Evolutionary conservation across 139 green algal species (phyloP).

Genomic region (Chlorella sp.): DNA sequence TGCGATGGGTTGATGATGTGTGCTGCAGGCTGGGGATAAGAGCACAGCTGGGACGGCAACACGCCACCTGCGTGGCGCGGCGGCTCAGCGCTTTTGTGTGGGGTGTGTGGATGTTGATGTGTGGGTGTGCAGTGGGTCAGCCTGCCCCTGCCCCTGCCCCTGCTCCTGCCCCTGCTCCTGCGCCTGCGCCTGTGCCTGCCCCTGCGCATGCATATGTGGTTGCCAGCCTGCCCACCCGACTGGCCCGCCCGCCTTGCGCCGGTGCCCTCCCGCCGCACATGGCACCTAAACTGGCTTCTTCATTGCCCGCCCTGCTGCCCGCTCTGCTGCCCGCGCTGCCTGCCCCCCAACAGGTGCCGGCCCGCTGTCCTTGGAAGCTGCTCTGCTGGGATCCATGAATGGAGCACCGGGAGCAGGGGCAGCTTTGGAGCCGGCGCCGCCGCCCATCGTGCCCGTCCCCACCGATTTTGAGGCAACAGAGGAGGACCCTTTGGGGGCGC

Average conservation of each 20-base stretch:
- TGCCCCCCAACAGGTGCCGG: background rate
- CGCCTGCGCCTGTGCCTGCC: no score
- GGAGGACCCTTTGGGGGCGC: slow-evolving; percentile 9
- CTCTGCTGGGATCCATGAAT: background rate
- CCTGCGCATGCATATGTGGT: no score
- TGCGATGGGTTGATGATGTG: background rate
- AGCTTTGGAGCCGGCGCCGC: background rate
- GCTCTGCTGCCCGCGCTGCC: background rate
- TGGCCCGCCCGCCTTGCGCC: no score
- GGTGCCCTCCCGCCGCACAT: no score
- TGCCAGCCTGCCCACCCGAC: no score
- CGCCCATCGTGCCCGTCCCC: slow-evolving; percentile 11
- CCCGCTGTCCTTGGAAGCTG: slow-evolving; percentile 22
- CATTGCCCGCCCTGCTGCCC: background rate
- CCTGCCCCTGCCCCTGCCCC: no score
- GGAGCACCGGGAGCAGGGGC: background rate
- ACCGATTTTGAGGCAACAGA: background rate
- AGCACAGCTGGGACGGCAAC: background rate
- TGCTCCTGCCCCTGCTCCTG: no score
- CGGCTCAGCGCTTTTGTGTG: no score
- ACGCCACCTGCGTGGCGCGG: no score
- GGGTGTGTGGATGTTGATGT: no score
- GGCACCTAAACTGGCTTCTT: no score
- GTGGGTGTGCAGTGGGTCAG: no score
- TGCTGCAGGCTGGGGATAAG: background rate